Evolutionary conservation across 2,329 filamentous ascomycete species (phyloP), one percentile per base, ranked within the genome.

Genomic region (Albifimbria verrucaria): DNA sequence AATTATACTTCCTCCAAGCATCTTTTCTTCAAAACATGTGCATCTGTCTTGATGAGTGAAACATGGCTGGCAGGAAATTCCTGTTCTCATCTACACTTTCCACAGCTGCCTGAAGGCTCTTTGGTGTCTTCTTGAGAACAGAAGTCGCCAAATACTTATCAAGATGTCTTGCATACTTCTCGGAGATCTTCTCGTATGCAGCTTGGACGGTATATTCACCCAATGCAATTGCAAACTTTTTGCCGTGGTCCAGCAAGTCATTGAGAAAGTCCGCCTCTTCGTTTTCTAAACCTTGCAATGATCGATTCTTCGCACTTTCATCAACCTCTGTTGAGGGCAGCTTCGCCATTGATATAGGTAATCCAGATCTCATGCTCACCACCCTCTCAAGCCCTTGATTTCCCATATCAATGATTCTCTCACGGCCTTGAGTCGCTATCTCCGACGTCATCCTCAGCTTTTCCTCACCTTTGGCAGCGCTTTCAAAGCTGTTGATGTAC

Each of bases 11-110:
- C n/a, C n/a, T n/a, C n/a, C n/a, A n/a, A n/a, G n/a, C n/a, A n/a
- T n/a, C n/a, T n/a, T n/a, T n/a, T n/a, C 42, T 20, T 25, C 22
- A 50, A 20, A 53, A 53, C 24, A 53, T 50, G 23, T 53, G 36
- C 10, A 53, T 20, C 7, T 28, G 22, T 9, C 45, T 50, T 5
- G 24, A 21, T 15, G 36, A 53, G 28, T 50, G 32, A 22, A 53
- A 53, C 51, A 53, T 50, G 17, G 46, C 28, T 0, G 46, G 51
- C 45, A 53, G 39, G 20, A 45, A 53, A 18, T 39, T 39, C 28
- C 24, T 49, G 22, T 50, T 50, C 7, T 49, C 45, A 20, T 49
- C 24, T 15, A 52, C 18, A 23, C 49, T 52, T n/a, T 54, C 52
- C 1, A 54, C 24, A 11, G 32, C 49, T 6, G 25, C 24, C 36